Percentiles rank a stretch among this genome's conserved stretches.
These are phyloP conservation scores for Talaromyces sp. DNA, from an alignment of 2,329 filamentous ascomycete genomes.

Conservation along the genomic window DNA sequence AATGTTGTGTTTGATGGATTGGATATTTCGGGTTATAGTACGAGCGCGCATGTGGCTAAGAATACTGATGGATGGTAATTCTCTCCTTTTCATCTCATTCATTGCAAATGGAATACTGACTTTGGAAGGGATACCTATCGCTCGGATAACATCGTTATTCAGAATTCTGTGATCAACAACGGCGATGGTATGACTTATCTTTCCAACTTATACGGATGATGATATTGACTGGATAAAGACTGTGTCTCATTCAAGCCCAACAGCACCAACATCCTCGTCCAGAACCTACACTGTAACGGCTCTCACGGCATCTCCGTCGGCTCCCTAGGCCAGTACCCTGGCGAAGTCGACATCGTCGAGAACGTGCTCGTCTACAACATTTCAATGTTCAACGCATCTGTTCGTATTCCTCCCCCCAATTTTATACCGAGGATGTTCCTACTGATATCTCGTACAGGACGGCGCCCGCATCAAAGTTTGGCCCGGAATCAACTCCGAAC, in stretches of 20 bases:
- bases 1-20: conserved; percentile 63
- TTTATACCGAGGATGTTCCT: conserved; percentile 28
- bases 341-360: conserved; percentile 63
- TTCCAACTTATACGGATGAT: background rate
- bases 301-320: conserved; percentile 72
- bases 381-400: conserved; percentile 55
- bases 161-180: conserved; percentile 63
- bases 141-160: conserved; percentile 60
- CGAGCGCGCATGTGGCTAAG: conserved; percentile 54
- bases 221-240: conserved; percentile 38
- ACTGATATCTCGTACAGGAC: conserved; percentile 42
- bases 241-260: conserved; percentile 75
- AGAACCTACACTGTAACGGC: conserved; percentile 64
- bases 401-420: conserved; percentile 32
- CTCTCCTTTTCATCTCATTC: background rate
- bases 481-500: conserved; percentile 55
- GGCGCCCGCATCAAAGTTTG: conserved; percentile 72
- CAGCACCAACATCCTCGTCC: conserved; percentile 64
- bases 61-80: conserved; percentile 59
- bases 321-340: conserved; percentile 64
- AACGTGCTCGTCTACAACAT: conserved; percentile 64
- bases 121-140: conserved; percentile 45
- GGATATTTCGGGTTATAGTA: conserved; percentile 55
- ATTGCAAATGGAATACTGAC: conserved; percentile 1
- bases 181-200: conserved; percentile 50